Conservation (phyloP, 352 stramenopile genomes). For the Phytophthora boehmeriae region DNA sequence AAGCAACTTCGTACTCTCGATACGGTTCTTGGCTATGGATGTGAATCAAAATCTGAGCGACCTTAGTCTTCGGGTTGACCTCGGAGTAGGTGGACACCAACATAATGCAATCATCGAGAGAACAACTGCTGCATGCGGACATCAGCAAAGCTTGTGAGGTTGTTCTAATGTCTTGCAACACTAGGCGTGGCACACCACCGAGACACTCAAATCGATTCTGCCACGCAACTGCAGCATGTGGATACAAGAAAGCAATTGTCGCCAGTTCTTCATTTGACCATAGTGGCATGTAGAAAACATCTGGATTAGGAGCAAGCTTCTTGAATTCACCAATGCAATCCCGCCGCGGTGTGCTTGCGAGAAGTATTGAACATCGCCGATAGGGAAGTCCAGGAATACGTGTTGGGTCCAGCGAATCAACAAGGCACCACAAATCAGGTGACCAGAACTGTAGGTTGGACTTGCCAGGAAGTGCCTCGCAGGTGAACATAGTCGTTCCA, state of each 20-base stretch:
- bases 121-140: conserved; percentile 21
- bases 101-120: conserved; percentile 34
- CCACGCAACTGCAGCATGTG: conserved; percentile 13
- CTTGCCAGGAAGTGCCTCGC: conserved; percentile 4
- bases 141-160: conserved; percentile 18
- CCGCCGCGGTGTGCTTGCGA: conserved; percentile 21
- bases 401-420: conserved; percentile 27
- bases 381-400: conserved; percentile 19
- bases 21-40: conserved; percentile 39
- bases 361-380: conserved; percentile 20
- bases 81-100: conserved; percentile 26
- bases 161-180: conserved; percentile 28
- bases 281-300: conserved; percentile 30
- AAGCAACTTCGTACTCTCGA: conserved; percentile 19
- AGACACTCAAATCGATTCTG: conserved; percentile 21
- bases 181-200: conserved; percentile 34
- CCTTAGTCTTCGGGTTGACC: too few relatives aligned
- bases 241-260: conserved; percentile 26
- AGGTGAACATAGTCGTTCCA: conserved; percentile 25
- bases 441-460: conserved; percentile 26
- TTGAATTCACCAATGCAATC: conserved; percentile 30
- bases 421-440: conserved; percentile 35
- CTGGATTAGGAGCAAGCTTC: conserved; percentile 24
- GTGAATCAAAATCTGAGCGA: conserved; percentile 46
- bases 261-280: conserved; percentile 32